These are phyloP conservation scores for Candida tetrigidarum DNA, from an alignment of 1,139 yeast genomes.

Conservation along the genomic window DNA sequence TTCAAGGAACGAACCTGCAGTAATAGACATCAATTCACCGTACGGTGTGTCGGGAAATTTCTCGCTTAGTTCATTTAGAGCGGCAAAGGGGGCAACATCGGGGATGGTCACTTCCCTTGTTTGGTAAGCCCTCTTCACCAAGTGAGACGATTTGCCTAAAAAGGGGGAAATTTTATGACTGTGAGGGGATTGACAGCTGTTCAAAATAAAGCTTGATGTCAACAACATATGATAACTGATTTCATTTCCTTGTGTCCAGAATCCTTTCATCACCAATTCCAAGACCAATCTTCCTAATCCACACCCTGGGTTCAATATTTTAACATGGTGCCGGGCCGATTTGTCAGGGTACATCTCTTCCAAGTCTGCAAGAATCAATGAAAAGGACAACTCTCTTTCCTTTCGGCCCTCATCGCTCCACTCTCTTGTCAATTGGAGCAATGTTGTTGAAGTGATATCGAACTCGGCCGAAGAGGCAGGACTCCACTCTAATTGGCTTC, in stretches of 20 bases:
- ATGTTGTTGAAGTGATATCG: slow-evolving; percentile 63
- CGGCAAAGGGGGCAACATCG: slow-evolving; percentile 48
- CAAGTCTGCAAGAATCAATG: slow-evolving; percentile 49
- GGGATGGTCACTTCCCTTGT: slow-evolving; percentile 56
- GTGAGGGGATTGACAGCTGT: slow-evolving; percentile 47
- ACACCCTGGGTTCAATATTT: slow-evolving; percentile 78
- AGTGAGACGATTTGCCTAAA: slow-evolving; percentile 55
- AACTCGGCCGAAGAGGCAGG: slow-evolving; percentile 48
- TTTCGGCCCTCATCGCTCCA: slow-evolving; percentile 68
- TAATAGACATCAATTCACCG: slow-evolving; percentile 69
- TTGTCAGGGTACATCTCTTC: slow-evolving; percentile 45
- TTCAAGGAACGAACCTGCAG: slow-evolving; percentile 81
- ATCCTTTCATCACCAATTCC: slow-evolving; percentile 71
- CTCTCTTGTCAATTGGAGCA: slow-evolving; percentile 72
- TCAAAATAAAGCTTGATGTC: slow-evolving; percentile 66
- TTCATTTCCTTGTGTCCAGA: slow-evolving; percentile 84
- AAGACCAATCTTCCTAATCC: slow-evolving; percentile 82
- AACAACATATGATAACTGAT: slow-evolving; percentile 81
- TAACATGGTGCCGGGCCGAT: slow-evolving; percentile 39
- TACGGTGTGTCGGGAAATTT: slow-evolving; percentile 46
- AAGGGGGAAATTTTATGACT: slow-evolving; percentile 55
- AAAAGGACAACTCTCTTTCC: slow-evolving; percentile 56
- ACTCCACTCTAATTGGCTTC: slow-evolving; percentile 49
- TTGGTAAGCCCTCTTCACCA: slow-evolving; percentile 48
- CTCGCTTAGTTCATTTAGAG: slow-evolving; percentile 28